Base-by-base conservation (phyloP, 306 rosid species). In the Dryas octopetala region DNA sequence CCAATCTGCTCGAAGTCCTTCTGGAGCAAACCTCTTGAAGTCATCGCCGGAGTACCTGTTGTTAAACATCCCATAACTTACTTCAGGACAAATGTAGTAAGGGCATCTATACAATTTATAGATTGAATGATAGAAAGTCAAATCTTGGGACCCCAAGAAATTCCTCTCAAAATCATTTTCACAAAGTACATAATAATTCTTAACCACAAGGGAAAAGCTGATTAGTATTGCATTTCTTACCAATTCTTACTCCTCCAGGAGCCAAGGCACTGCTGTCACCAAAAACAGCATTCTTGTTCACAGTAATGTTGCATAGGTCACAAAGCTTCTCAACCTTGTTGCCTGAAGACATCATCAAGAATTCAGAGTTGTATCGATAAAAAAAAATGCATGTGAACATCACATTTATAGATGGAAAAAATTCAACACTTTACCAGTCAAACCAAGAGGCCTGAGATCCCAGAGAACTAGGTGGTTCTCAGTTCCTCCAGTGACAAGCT, bases 191-290 rank as follows among this genome's bases (percentile, higher is more conserved):
- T 7, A 9, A 19, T 15, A 28, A 17, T 41, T 72, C 60, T 52
- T 44, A 26, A 28, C 14, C 11, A 5, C 47, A 17, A 5, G 1
- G 1, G 32, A 19, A 5, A 62, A n/a, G 28, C 32, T 4, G 4
- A 75, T 28, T 58, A 9, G 0, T 70, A 5, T 9, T 51, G 74
- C 61, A 70, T 55, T 75, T n/a, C 88, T 86, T 83, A 93, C 98
- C 98, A 55, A 93, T 88, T 53, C 97, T 82, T 9, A 93, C 97
- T 47, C 98, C 98, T 40, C 98, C 98, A 5, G 98, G 98, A 60
- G 98, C 94, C 92, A 93, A 82, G 76, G 98, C 98, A 79, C 98
- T 93, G 89, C 98, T 91, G 71, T 93, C 98, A 46, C 98, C 98
- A 62, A 91, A 93, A 79, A 93, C 98, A 10, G 98, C 98, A 66